phyloP scores from a whole-genome alignment of 148 eudicot species.

The Chenopodium album region DNA sequence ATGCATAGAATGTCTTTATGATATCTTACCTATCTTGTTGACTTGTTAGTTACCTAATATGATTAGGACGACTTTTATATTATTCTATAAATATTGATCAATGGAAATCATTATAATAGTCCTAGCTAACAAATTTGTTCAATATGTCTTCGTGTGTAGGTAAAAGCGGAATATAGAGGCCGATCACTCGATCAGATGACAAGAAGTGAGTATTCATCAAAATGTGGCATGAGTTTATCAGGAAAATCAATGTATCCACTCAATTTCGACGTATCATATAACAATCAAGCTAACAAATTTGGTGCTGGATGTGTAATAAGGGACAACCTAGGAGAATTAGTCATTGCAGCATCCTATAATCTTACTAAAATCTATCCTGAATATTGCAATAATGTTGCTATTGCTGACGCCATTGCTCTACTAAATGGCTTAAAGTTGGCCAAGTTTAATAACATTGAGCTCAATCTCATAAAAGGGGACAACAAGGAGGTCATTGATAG shows the following conservation, averaged over 20 bases:
- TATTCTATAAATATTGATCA: too few species aligned
- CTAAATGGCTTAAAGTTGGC: constrained; percentile 3
- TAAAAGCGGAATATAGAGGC: too few species aligned
- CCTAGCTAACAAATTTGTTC: too few species aligned
- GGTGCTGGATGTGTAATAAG: constrained; percentile 26
- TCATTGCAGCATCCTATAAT: constrained; percentile 23
- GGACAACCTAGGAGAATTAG: not conserved
- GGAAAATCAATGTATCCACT: not conserved
- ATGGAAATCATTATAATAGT: too few species aligned
- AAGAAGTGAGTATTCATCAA: too few species aligned
- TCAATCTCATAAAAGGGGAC: not conserved
- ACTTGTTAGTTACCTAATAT: too few species aligned
- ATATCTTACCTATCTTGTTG: too few species aligned
- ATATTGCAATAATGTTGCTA: not conserved
- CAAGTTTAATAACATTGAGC: not conserved
- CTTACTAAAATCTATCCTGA: not conserved
- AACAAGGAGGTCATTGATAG: not conserved
- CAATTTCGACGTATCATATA: constrained; percentile 18
- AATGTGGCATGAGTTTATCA: not conserved
- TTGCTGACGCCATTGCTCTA: constrained; percentile 21
- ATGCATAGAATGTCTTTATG: too few species aligned
- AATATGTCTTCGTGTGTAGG: too few species aligned
- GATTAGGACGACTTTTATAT: too few species aligned
- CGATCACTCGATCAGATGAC: too few species aligned
- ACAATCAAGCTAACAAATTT: not conserved